phyloP scores from a whole-genome alignment of 2,329 filamentous ascomycete species.

The Xylariales sp. region DNA sequence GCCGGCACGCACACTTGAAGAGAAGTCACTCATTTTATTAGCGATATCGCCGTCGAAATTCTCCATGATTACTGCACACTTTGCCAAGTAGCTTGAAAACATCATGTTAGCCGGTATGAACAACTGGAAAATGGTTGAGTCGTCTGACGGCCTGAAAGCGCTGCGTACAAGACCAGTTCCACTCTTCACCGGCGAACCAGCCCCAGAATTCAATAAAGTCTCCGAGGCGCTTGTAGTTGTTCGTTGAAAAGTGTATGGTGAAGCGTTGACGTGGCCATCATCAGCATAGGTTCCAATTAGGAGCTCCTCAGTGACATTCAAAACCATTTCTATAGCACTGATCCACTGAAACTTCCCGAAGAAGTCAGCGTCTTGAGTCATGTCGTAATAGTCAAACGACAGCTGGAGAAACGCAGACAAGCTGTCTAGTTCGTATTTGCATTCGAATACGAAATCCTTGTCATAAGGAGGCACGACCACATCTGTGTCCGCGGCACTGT shows the following conservation, averaged over 20 bases:
- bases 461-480: constrained; percentile 60
- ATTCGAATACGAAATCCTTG: constrained; percentile 75
- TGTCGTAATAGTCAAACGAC: constrained; percentile 72
- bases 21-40: constrained; percentile 51
- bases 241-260: constrained; percentile 70
- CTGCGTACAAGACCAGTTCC: constrained; percentile 79
- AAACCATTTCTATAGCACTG: constrained; percentile 63
- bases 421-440: constrained; percentile 93
- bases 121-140: constrained; percentile 79
- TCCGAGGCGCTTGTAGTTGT: constrained; percentile 71
- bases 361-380: constrained; percentile 67
- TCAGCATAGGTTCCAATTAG: constrained; percentile 56
- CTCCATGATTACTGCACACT: constrained; percentile 41
- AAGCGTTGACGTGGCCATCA: constrained; percentile 21
- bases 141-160: constrained; percentile 87
- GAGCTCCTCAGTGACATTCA: constrained; percentile 67
- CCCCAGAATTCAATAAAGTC: constrained; percentile 71
- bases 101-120: constrained; percentile 90
- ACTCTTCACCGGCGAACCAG: constrained; percentile 74
- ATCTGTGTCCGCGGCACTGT: constrained; percentile 56
- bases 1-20: constrained; percentile 60
- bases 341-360: constrained; percentile 74
- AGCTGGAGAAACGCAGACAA: constrained; percentile 83
- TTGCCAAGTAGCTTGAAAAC: constrained; percentile 60
- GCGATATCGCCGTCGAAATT: constrained; percentile 40